Base-by-base conservation (phyloP, 805 yeast genomes). In the Metschnikowia gelsemii region DNA sequence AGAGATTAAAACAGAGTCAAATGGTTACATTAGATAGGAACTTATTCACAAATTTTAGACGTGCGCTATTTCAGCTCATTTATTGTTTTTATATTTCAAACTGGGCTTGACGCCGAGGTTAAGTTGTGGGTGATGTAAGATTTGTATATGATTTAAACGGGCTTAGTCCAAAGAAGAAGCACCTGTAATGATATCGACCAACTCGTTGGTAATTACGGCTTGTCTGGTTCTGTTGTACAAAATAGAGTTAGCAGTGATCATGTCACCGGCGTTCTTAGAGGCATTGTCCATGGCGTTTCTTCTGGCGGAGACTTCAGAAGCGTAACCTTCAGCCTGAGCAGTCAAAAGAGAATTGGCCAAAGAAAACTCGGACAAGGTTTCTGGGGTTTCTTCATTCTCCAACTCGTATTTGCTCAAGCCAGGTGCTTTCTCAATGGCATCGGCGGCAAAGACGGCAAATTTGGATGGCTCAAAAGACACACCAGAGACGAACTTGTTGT, bases 221-320 rank as follows among this genome's bases (percentile, higher is more conserved):
- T 51, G 55, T 52, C 56, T 52, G 46, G 56, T 50, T 82, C 99
- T 91, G 90, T 93, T 93, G 77, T 93, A 93, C 73, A 93, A 82
- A 70, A 93, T 93, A 57, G 98, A 85, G 85, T 87, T 91, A 66
- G 80, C 84, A 75, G 79, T 82, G 67, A 93, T 93, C 98, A 93
- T 93, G 62, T 93, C 99, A 75, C 96, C 96, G 51, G 99, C 99
- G 68, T 91, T 91, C 93, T 93, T 91, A 57, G 97, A 89, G 51
- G 99, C 99, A 65, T 93, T 93, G 75, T 91, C 99, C 99, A 91
- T 91, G 57, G 99, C 98, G 68, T 88, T 91, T 82, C 99, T 90
- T 83, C 99, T 90, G 47, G 99, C 96, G 52, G 95, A 84, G 55
- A 90, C 79, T 78, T 91, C 99, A 45, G 98, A 87, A 49, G 98